Evolutionary conservation across 805 yeast species (phyloP).

Genomic region (Candida silvicultrix): DNA sequence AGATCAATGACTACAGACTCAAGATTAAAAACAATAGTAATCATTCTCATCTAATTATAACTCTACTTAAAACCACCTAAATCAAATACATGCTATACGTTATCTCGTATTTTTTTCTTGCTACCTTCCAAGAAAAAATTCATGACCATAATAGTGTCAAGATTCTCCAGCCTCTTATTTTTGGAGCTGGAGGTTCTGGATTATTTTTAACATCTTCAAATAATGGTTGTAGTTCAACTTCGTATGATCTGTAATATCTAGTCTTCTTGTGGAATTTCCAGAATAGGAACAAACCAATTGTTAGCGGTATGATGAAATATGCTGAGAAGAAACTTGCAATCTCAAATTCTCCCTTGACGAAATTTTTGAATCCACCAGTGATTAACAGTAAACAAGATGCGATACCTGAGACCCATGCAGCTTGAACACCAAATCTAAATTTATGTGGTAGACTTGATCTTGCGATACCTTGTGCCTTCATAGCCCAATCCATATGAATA

Average conservation of each 20-base stretch:
- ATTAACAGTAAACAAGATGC: conserved; percentile 23
- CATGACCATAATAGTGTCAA: conserved; percentile 13
- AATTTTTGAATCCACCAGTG: conserved; percentile 30
- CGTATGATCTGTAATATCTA: conserved; percentile 26
- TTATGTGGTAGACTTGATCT: conserved; percentile 13
- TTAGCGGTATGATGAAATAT: conserved; percentile 22
- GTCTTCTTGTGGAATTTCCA: conserved; percentile 30
- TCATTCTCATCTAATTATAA: too few relatives aligned
- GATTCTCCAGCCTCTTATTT: conserved; percentile 14
- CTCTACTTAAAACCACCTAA: too few relatives aligned
- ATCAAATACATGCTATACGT: too few relatives aligned
- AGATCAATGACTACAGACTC: too few relatives aligned
- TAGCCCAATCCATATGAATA: conserved; percentile 26
- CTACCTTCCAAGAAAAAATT: too few relatives aligned
- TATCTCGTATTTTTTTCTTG: too few relatives aligned
- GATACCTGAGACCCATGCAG: conserved; percentile 28
- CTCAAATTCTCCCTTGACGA: conserved; percentile 25
- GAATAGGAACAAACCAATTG: conserved; percentile 21
- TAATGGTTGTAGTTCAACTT: conserved; percentile 33
- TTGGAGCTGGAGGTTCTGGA: conserved; percentile 22
- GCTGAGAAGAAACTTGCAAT: conserved; percentile 10
- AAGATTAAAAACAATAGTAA: too few relatives aligned
- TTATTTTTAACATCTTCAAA: conserved; percentile 25
- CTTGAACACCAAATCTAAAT: conserved; percentile 12
- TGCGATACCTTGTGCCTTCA: conserved; percentile 31